Percentiles rank a stretch among this genome's conserved stretches.
Evolutionary conservation across 148 eudicot genomes (phyloP).

Genomic region (Cornus controversa): DNA sequence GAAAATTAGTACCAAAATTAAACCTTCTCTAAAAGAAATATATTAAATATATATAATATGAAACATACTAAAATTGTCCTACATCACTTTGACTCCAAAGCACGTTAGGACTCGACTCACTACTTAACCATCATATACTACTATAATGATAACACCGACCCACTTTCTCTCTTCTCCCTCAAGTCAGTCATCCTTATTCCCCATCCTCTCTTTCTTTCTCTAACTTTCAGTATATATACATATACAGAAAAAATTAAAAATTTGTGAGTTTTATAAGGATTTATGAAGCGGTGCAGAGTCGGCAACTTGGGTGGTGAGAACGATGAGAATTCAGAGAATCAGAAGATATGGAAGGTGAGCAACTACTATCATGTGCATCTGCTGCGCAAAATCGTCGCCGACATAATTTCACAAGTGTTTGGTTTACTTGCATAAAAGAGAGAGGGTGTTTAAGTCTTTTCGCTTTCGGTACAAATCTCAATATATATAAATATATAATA

Average conservation of each 20-base stretch:
- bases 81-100: neutral
- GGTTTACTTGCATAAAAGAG: no score
- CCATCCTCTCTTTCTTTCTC: conserved; percentile 12
- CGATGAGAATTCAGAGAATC: conserved; percentile 37
- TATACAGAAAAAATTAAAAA: neutral
- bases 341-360: conserved; percentile 42
- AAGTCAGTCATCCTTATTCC: neutral
- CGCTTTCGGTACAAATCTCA: no score
- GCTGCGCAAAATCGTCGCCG: conserved; percentile 64
- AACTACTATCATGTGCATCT: conserved; percentile 68
- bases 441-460: no score
- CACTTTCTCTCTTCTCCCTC: neutral
- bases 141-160: conserved; percentile 5
- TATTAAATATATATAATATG: no score
- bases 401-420: conserved; percentile 76
- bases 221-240: neutral
- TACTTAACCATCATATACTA: neutral
- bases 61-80: no score
- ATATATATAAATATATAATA: no score
- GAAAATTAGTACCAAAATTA: no score
- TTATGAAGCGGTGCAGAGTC: conserved; percentile 55
- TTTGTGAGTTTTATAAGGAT: neutral
- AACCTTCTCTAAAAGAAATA: no score
- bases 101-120: neutral
- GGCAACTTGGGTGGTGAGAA: conserved; percentile 49